These are phyloP conservation scores for Aspergillus ostianus DNA, from an alignment of 495 filamentous ascomycete species.

Conservation along the genomic window DNA sequence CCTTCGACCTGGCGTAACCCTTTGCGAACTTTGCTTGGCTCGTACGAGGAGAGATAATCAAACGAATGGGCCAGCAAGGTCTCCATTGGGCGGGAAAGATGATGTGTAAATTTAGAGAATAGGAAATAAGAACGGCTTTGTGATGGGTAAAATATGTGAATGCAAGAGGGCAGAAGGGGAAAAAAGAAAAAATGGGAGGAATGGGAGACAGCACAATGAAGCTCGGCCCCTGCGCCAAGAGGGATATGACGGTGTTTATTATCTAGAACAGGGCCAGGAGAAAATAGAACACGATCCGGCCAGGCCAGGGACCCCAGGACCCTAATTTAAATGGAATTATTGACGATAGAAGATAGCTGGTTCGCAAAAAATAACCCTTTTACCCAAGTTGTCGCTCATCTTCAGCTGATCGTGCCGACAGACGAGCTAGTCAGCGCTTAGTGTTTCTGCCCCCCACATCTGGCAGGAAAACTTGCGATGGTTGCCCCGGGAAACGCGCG, in stretches of 20 bases:
- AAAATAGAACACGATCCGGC: slow-evolving; percentile 10
- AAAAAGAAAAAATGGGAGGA: slow-evolving; percentile 5
- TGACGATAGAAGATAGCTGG: slow-evolving; percentile 17
- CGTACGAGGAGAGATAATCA: slow-evolving; percentile 93
- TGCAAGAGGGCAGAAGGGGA: background rate
- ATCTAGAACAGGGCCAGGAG: slow-evolving; percentile 14
- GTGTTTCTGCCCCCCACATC: slow-evolving; percentile 13
- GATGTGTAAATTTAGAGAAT: slow-evolving; percentile 15
- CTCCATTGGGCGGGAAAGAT: slow-evolving; percentile 63
- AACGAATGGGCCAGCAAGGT: slow-evolving; percentile 88
- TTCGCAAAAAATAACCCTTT: slow-evolving; percentile 11
- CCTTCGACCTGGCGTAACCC: slow-evolving; percentile 95
- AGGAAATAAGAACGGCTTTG: background rate
- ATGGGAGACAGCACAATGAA: slow-evolving; percentile 5
- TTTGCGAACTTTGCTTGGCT: slow-evolving; percentile 83
- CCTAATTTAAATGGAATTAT: slow-evolving; percentile 11
- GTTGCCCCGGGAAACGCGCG: slow-evolving; percentile 17
- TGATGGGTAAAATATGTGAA: background rate
- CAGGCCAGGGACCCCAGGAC: slow-evolving; percentile 11
- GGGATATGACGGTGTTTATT: slow-evolving; percentile 10
- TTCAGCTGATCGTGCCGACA: slow-evolving; percentile 16
- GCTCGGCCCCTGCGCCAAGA: slow-evolving; percentile 17
- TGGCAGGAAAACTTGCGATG: slow-evolving; percentile 7
- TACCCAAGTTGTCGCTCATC: slow-evolving; percentile 4
- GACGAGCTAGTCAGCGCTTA: slow-evolving; percentile 15